Base-by-base conservation (phyloP, 2,329 filamentous ascomycete genomes). In the Sporothrix sp. region DNA sequence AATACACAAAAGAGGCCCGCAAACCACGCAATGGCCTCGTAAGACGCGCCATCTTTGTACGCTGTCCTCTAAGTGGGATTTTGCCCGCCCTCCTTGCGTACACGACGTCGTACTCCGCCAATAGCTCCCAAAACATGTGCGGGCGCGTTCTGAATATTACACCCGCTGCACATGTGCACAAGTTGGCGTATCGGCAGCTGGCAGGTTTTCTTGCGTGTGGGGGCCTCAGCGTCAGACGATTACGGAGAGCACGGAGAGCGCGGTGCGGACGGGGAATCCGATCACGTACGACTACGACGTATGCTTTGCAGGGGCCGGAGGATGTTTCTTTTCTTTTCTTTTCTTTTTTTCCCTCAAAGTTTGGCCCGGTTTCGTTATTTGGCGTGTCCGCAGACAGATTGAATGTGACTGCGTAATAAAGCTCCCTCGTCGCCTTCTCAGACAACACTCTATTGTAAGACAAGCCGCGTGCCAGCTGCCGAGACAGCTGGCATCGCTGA, bases 71-170 rank as follows among this genome's bases (percentile, higher is more conserved):
- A 11, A 25, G 37, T 27, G n/a, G 25, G 16, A 32, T 43, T 27
- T 30, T 32, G 27, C 23, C 18, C 23, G 39, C 16, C 23, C 20
- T 11, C 21, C 42, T 46, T n/a, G 27, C 40, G 30, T 27, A 36
- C 36, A n/a, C n/a, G n/a, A n/a, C n/a, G n/a, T n/a, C n/a, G n/a
- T n/a, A n/a, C n/a, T n/a, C n/a, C n/a, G n/a, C n/a, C n/a, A n/a
- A n/a, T n/a, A n/a, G n/a, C n/a, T n/a, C n/a, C n/a, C n/a, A n/a
- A n/a, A n/a, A n/a, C n/a, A n/a, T n/a, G n/a, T n/a, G n/a, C n/a
- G 20, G 7, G 20, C 35, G n/a, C 44, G 44, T 52, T 52, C 50
- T 52, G 43, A 52, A 48, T 28, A 52, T 43, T 52, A 52, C 50
- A 28, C 50, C 18, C 36, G n/a, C n/a, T n/a, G n/a, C n/a, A n/a